A percentile compares a stretch with the other conserved stretches of the same genome.
These are phyloP conservation scores for Boletellus ananas DNA, from an alignment of 768 basidiomycete genomes.

Conservation along the genomic window DNA sequence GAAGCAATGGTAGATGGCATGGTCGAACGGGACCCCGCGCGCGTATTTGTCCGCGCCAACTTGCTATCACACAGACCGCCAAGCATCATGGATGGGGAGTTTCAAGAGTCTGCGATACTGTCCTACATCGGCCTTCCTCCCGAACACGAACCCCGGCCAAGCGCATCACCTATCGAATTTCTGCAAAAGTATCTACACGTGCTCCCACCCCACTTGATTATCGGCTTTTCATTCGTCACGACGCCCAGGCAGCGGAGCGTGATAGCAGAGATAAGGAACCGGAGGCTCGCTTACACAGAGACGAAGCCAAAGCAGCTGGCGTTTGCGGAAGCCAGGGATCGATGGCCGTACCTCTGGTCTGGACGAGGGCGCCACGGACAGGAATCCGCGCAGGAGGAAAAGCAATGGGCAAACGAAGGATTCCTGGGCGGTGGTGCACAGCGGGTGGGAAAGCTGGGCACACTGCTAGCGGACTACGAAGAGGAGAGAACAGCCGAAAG, in stretches of 20 bases:
- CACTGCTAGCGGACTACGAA: conserved; percentile 66
- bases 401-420: conserved; percentile 57
- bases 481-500: conserved; percentile 74
- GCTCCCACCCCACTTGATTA: conserved; percentile 64
- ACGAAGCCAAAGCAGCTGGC: conserved; percentile 53
- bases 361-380: conserved; percentile 47
- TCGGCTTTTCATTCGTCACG: conserved; percentile 38
- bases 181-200: conserved; percentile 53
- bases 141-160: conserved; percentile 60
- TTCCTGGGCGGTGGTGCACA: conserved; percentile 56
- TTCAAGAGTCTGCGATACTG: conserved; percentile 32
- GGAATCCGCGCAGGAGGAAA: conserved; percentile 62
- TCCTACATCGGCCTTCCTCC: conserved; percentile 55
- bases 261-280: conserved; percentile 65
- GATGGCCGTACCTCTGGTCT: conserved; percentile 70
- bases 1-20: conserved; percentile 20
- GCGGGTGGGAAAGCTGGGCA: conserved; percentile 67
- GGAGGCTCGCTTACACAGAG: conserved; percentile 60
- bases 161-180: conserved; percentile 56
- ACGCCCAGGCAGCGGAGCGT: conserved; percentile 63
- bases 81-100: conserved; percentile 2
- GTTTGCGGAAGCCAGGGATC: conserved; percentile 48
- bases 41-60: conserved; percentile 20
- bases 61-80: neutral
- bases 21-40: neutral